Conservation (phyloP, 345 rosid genomes). For the Eucalyptus melliodora region DNA sequence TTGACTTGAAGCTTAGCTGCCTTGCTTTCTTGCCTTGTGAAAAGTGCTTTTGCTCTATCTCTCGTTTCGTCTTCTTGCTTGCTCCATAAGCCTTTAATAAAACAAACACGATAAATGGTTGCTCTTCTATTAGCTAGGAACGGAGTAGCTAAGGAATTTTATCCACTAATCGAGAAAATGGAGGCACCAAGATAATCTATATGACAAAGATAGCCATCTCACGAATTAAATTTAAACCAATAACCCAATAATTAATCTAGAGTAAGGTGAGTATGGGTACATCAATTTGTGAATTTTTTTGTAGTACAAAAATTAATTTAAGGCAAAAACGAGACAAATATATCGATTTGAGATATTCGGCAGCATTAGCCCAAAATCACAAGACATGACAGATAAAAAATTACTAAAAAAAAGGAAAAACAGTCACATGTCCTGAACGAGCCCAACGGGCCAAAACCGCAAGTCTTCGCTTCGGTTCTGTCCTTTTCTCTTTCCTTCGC, state of each 20-base stretch:
- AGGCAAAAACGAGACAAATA: rapidly evolving
- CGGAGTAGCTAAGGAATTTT: neutral
- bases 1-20: no score
- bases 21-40: neutral
- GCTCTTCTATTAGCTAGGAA: neutral
- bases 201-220: neutral
- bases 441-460: neutral
- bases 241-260: rapidly evolving
- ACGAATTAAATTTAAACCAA: neutral
- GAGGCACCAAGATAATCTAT: neutral
- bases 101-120: neutral
- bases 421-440: neutral
- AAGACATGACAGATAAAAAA: neutral
- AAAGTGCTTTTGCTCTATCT: neutral
- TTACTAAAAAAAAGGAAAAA: neutral
- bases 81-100: neutral
- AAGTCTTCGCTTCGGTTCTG: neutral
- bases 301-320: neutral
- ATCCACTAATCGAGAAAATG: neutral
- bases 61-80: neutral
- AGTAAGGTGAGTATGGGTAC: neutral
- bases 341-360: neutral
- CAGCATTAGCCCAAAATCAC: neutral
- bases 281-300: neutral
- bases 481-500: neutral